A percentile compares a stretch with the other conserved stretches of the same genome.
phyloP scores from a whole-genome alignment of 2,329 filamentous ascomycete genomes.

The Thermomyces lanuginosus region DNA sequence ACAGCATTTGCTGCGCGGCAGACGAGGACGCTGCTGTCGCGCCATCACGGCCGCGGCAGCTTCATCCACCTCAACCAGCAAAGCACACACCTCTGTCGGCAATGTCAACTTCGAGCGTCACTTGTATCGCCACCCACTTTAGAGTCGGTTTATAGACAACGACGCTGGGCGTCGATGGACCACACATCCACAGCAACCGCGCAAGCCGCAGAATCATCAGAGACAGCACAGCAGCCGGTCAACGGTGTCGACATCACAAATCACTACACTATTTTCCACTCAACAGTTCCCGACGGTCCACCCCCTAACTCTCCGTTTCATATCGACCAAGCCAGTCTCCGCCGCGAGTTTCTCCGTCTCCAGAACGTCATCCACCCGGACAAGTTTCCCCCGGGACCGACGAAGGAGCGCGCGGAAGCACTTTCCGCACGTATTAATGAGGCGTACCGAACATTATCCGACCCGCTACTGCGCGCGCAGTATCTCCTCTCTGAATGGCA shows the following conservation, averaged over 20 bases:
- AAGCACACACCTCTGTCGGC: too few species aligned
- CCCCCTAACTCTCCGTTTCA: conserved; percentile 63
- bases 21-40: conserved; percentile 1
- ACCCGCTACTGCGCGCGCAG: conserved; percentile 70
- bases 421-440: conserved; percentile 76
- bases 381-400: conserved; percentile 31
- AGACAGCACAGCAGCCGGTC: conserved; percentile 8
- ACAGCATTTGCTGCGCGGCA: conserved; percentile 1
- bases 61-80: background rate
- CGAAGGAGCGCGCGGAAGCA: conserved; percentile 51
- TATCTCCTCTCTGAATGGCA: conserved; percentile 55
- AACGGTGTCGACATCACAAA: conserved; percentile 37
- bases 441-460: conserved; percentile 69
- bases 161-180: conserved; percentile 1
- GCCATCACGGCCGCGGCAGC: background rate
- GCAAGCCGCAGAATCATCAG: background rate
- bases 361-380: conserved; percentile 42
- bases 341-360: conserved; percentile 70
- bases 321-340: conserved; percentile 53
- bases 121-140: too few species aligned
- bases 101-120: too few species aligned
- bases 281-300: conserved; percentile 57
- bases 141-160: too few species aligned
- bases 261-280: conserved; percentile 79
- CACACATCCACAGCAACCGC: background rate